Percentiles rank a stretch among this genome's conserved stretches.
These are phyloP conservation scores for Melanogaster broomeanus DNA, from an alignment of 768 basidiomycete genomes.

Conservation along the genomic window DNA sequence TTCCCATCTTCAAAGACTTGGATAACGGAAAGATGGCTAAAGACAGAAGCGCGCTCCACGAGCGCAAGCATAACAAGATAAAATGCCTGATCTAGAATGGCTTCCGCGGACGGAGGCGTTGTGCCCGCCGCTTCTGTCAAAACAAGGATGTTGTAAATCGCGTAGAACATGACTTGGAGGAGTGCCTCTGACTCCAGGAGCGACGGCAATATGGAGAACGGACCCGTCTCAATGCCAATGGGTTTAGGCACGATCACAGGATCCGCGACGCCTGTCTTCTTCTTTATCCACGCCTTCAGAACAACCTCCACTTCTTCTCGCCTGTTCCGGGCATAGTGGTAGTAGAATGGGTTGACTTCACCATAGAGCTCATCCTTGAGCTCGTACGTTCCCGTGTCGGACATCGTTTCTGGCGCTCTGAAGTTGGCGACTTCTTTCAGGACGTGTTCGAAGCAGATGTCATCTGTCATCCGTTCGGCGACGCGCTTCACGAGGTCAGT, in stretches of 20 bases:
- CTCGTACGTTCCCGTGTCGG: conserved; percentile 86
- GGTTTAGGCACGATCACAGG: conserved; percentile 77
- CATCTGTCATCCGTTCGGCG: conserved; percentile 86
- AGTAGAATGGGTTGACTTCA: conserved; percentile 94
- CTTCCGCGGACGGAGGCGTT: conserved; percentile 79
- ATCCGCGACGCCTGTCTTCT: conserved; percentile 59
- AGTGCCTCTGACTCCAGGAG: conserved; percentile 72
- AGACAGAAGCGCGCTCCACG: conserved; percentile 64
- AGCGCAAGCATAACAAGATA: conserved; percentile 86
- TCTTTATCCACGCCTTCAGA: conserved; percentile 65
- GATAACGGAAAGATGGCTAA: conserved; percentile 57
- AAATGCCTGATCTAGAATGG: conserved; percentile 85
- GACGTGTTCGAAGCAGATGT: conserved; percentile 77
- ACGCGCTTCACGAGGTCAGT: conserved; percentile 91
- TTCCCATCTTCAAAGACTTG: conserved; percentile 59
- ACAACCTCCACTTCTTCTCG: conserved; percentile 88
- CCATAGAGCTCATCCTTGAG: conserved; percentile 80
- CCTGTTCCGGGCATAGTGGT: conserved; percentile 92
- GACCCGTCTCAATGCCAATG: conserved; percentile 62
- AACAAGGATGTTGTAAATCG: conserved; percentile 71
- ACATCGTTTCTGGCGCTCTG: conserved; percentile 72
- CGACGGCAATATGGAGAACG: conserved; percentile 65
- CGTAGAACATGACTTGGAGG: conserved; percentile 81
- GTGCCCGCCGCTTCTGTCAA: conserved; percentile 60
- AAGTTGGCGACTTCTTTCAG: conserved; percentile 80